These are phyloP conservation scores for Bipolaris victoriae DNA, from an alignment of 2,329 filamentous ascomycete species.

Conservation along the genomic window DNA sequence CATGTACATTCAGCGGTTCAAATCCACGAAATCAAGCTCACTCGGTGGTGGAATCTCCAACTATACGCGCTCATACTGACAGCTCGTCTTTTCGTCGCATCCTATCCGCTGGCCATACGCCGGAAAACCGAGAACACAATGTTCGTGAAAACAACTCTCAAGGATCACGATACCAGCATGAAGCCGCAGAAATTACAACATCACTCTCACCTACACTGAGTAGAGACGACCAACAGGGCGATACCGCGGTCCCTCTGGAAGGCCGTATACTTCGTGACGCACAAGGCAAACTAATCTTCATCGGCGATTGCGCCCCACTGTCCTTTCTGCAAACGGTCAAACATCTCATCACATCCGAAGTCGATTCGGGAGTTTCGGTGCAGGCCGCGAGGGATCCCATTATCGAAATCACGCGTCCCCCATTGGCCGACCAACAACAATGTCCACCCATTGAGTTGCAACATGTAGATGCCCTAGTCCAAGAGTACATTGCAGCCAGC, in stretches of 20 bases:
- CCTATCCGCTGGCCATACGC: constrained; percentile 6
- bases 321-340: constrained; percentile 61
- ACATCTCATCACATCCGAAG: constrained; percentile 54
- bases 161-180: constrained; percentile 13
- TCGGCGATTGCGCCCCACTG: constrained; percentile 60
- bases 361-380: constrained; percentile 30
- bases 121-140: constrained; percentile 14
- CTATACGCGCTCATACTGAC: constrained; percentile 3
- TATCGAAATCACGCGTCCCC: constrained; percentile 39
- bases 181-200: constrained; percentile 2
- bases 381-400: constrained; percentile 39
- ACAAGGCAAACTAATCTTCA: constrained; percentile 61
- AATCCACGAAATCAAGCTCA: constrained; percentile 43
- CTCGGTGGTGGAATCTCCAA: constrained; percentile 42
- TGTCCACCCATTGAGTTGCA: constrained; percentile 37
- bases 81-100: constrained; percentile 3
- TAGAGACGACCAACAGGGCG: constrained; percentile 47
- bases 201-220: constrained; percentile 34
- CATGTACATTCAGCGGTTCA: constrained; percentile 51
- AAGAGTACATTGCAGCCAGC: constrained; percentile 55
- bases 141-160: constrained; percentile 1
- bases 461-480: constrained; percentile 51
- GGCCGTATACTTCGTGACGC: constrained; percentile 58
- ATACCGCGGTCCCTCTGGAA: constrained; percentile 52
- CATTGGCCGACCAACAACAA: constrained; percentile 28